These are phyloP conservation scores for Letharia columbiana DNA, from an alignment of 495 filamentous ascomycete species.

Conservation along the genomic window DNA sequence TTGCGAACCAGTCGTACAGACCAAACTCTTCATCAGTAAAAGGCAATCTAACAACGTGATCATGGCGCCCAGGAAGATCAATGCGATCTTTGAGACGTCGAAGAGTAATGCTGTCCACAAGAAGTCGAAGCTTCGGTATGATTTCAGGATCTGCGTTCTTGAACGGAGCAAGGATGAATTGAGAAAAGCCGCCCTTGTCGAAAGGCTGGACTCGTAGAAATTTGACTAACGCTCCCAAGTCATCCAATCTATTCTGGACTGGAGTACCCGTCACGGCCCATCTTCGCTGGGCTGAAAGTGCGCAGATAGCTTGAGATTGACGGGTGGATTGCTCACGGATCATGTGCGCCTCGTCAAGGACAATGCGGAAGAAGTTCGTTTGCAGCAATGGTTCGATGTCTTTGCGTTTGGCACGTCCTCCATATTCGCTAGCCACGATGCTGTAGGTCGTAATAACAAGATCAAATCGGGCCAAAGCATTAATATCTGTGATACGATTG, in stretches of 20 bases:
- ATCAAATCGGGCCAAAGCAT: constrained; percentile 63
- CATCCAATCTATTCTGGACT: constrained; percentile 85
- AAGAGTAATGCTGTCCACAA: constrained; percentile 86
- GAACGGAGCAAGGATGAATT: constrained; percentile 74
- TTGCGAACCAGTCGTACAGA: constrained; percentile 53
- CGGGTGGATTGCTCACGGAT: constrained; percentile 77
- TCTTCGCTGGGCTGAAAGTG: constrained; percentile 69
- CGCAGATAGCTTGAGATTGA: constrained; percentile 74
- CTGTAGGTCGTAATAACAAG: constrained; percentile 88
- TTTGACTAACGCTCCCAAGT: constrained; percentile 80
- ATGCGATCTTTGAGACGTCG: constrained; percentile 90
- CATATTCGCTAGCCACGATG: constrained; percentile 72
- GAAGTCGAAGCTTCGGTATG: constrained; percentile 73
- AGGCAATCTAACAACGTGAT: constrained; percentile 55
- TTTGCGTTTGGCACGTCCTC: constrained; percentile 48
- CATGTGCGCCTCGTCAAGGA: constrained; percentile 90
- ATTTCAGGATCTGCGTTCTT: constrained; percentile 69
- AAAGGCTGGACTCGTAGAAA: constrained; percentile 85
- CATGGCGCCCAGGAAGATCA: constrained; percentile 63
- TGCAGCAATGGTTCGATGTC: constrained; percentile 55
- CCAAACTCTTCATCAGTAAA: constrained; percentile 47
- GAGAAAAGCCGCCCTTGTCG: constrained; percentile 60
- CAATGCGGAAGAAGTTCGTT: constrained; percentile 89
- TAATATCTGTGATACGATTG: constrained; percentile 56
- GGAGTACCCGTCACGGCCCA: constrained; percentile 93